Evolutionary conservation across 2,329 filamentous ascomycete species (phyloP), one percentile per base, ranked within the genome.

Genomic region (Colletotrichum sp.): DNA sequence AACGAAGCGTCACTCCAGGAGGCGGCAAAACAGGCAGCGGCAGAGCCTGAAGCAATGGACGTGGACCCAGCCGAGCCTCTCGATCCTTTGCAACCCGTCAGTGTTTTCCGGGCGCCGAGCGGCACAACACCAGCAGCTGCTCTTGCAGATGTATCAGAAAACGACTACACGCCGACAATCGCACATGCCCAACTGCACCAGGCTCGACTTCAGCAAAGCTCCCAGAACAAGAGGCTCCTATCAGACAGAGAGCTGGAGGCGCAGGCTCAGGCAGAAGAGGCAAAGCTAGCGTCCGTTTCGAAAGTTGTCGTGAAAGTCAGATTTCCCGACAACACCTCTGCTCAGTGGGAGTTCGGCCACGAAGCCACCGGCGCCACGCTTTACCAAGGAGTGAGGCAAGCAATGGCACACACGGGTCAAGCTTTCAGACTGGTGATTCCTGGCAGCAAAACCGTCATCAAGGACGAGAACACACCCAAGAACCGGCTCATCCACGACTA

Each of bases 251-350:
- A 99, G 82, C 88, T 98, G 13, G 93, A 92, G 44, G 92, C 93
- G 28, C 92, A 93, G 78, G 93, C 92, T 39, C 88, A 91, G 7
- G 92, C 91, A 26, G 92, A 93, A 68, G 90, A 91, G 63, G 92
- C 93, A 34, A 93, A 89, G 77, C 87, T 96, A 2, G 90, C 93
- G 7, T 89, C 90, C 7, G 89, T 96, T 76, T 92, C 90, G 67
- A 91, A 91, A 36, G 91, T 98, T 36, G 90, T 92, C 32, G 89
- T 99, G 78, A 95, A 95, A 78, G 91, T 98, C 65, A 94, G 96
- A 30, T 96, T 98, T 80, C 96, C 96, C 0, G 96, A 99, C 82
- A 95, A 96, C 79, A 94, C 93, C 73, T 92, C 93, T 69, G 92
- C 96, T 36, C 92, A 95, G 68, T 93, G 93, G 85, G 90, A 89